Evolutionary conservation across 139 green algal species (phyloP).

Genomic region (Picochlorum sp.): DNA sequence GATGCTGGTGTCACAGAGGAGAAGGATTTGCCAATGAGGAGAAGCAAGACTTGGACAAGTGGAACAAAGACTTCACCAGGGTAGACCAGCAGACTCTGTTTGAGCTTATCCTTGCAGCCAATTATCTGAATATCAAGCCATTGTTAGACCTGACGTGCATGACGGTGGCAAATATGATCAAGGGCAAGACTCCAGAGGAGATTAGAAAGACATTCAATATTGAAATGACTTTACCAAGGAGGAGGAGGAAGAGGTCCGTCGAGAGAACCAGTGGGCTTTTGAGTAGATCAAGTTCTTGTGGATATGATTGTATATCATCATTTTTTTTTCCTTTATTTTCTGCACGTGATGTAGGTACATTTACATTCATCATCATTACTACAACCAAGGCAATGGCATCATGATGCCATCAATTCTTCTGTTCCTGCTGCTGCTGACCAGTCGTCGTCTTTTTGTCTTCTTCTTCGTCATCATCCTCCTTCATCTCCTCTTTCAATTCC

Average conservation of each 20-base stretch:
- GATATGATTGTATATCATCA: neutral
- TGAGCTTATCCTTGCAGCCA: slow-evolving; percentile 98
- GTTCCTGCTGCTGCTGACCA: neutral
- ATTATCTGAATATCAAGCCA: slow-evolving; percentile 99
- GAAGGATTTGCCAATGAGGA: slow-evolving; percentile 64
- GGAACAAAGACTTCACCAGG: slow-evolving; percentile 93
- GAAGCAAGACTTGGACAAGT: slow-evolving; percentile 69
- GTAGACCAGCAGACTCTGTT: slow-evolving; percentile 96
- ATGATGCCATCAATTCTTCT: neutral
- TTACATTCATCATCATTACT: neutral
- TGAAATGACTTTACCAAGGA: slow-evolving; percentile 95
- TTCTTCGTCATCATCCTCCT: neutral
- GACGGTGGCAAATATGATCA: slow-evolving; percentile 98
- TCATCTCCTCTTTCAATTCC: slow-evolving; percentile 16
- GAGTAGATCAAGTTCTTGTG: slow-evolving; percentile 18
- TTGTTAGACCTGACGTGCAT: slow-evolving; percentile 95
- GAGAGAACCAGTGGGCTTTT: slow-evolving; percentile 67
- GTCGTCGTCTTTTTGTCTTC: neutral
- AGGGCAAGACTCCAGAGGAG: slow-evolving; percentile 88
- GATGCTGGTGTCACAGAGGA: slow-evolving; percentile 42
- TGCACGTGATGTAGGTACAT: neutral
- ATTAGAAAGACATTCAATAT: slow-evolving; percentile 97
- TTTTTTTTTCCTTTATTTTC: neutral
- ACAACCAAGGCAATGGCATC: neutral
- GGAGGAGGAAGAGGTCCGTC: slow-evolving; percentile 67